These are phyloP conservation scores for Carallia brachiata DNA, from an alignment of 345 rosid genomes.

Conservation along the genomic window DNA sequence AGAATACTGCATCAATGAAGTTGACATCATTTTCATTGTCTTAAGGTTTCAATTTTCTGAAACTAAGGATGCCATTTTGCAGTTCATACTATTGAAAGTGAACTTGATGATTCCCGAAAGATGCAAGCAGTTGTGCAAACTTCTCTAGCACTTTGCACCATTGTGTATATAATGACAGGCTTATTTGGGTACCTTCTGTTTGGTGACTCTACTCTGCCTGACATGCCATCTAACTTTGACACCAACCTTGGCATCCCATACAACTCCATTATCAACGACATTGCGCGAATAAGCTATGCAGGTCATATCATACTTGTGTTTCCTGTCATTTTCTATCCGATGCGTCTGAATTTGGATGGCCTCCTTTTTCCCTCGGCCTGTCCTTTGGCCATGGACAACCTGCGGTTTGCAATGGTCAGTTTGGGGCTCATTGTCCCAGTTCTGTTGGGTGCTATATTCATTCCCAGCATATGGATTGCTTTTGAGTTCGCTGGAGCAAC, in stretches of 20 bases:
- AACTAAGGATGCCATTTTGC: neutral
- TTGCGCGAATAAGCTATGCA: neutral
- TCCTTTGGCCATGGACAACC: neutral
- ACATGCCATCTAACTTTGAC: neutral
- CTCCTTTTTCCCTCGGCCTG: conserved; percentile 1
- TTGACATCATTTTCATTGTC: too few species aligned
- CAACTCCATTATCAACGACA: neutral
- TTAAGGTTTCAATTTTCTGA: neutral
- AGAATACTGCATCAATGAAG: too few species aligned
- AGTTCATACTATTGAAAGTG: neutral
- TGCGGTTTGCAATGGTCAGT: neutral
- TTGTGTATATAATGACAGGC: neutral
- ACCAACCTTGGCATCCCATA: neutral
- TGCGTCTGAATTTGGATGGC: conserved; percentile 4
- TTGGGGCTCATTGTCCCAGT: neutral
- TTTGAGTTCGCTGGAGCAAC: neutral
- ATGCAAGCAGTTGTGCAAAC: neutral
- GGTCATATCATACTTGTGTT: neutral
- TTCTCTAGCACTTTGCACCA: neutral
- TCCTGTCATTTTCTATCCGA: neutral
- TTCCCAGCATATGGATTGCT: conserved; percentile 1
- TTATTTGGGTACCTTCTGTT: conserved; percentile 2
- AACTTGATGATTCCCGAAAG: neutral
- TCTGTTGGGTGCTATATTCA: neutral
- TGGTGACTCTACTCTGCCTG: neutral